A percentile compares a stretch with the other conserved stretches of the same genome.
Conservation (phyloP, 2,329 filamentous ascomycete species). For the Alternaria arborescens region DNA sequence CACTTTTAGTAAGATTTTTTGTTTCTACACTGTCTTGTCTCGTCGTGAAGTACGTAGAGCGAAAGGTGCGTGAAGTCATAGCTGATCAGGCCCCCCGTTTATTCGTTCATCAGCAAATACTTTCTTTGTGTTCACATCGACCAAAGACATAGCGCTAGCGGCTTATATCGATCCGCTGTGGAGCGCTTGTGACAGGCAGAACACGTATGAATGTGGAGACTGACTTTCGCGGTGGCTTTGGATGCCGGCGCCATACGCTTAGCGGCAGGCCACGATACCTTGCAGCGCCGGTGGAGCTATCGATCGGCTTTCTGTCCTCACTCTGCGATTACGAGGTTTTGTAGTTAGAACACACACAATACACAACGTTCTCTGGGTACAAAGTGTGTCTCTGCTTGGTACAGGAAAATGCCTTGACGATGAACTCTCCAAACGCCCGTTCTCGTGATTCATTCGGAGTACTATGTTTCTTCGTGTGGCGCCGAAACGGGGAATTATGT, state of each 20-base stretch:
- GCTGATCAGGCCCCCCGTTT: conserved; percentile 8
- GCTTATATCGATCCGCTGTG: neutral
- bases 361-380: neutral
- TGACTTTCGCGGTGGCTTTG: neutral
- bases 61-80: neutral
- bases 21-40: neutral
- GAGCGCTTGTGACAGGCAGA: conserved; percentile 4
- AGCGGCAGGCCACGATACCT: conserved; percentile 4
- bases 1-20: neutral
- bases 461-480: neutral
- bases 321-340: neutral
- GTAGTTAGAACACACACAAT: neutral
- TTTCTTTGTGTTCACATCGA: neutral
- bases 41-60: neutral
- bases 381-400: neutral
- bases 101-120: neutral
- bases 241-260: conserved; percentile 6
- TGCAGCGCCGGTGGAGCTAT: conserved; percentile 6
- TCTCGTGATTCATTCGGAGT: neutral
- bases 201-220: no score
- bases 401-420: neutral
- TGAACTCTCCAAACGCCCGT: neutral
- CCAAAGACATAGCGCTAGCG: neutral
- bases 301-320: neutral
- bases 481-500: conserved; percentile 11